Evolutionary conservation across 352 stramenopile species (phyloP).

Genomic region (Pythium sp.): DNA sequence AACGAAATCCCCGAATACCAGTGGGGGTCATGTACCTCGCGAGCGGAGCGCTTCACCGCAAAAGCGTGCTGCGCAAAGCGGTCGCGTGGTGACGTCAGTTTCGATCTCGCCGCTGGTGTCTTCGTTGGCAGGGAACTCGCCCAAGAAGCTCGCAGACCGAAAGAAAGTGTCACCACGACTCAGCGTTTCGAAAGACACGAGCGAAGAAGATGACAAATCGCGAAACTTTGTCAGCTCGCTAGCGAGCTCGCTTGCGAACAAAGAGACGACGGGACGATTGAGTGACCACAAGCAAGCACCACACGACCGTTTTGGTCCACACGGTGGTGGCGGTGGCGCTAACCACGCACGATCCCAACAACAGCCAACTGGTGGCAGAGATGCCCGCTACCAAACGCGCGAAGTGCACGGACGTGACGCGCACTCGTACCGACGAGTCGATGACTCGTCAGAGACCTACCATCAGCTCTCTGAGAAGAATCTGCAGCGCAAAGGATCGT

Average conservation of each 20-base stretch:
- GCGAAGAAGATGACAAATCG: conserved; percentile 1
- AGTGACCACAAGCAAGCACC: conserved; percentile 12
- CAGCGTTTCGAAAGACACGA: not conserved
- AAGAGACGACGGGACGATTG: conserved; percentile 8
- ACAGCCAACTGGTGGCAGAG: conserved; percentile 6
- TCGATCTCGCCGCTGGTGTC: not conserved
- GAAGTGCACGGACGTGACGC: conserved; percentile 14
- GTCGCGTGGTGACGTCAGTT: conserved; percentile 24
- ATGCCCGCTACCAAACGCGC: conserved; percentile 15
- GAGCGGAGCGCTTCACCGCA: conserved; percentile 18
- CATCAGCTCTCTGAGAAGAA: conserved; percentile 19
- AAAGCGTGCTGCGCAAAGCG: conserved; percentile 15
- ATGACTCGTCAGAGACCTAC: conserved; percentile 24
- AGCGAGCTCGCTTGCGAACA: conserved; percentile 22
- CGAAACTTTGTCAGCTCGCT: conserved; percentile 37
- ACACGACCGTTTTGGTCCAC: conserved; percentile 1
- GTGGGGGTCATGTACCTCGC: not conserved
- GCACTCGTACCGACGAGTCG: conserved; percentile 21
- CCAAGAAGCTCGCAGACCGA: conserved; percentile 14
- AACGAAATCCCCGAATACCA: conserved; percentile 4
- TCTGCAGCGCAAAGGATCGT: conserved; percentile 13
- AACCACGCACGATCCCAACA: not conserved
- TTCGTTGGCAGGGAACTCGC: not conserved
- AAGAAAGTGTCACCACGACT: conserved; percentile 13
- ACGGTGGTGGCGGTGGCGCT: not conserved